phyloP scores from a whole-genome alignment of 768 basidiomycete genomes.

The Clitopilus passeckerianus region DNA sequence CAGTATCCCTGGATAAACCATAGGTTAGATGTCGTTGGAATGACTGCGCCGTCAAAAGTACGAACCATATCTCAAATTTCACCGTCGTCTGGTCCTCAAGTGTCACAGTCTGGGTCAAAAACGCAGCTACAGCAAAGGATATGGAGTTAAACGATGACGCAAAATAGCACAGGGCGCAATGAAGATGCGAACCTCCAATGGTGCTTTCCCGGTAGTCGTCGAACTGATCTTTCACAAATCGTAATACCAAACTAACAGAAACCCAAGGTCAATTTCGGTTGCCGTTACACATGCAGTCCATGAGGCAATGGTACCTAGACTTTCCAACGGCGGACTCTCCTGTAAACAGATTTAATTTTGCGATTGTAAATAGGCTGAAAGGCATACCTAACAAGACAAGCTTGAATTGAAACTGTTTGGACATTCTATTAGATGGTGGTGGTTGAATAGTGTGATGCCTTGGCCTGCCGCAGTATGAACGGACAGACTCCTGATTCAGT shows the following conservation, averaged over 20 bases:
- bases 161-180: neutral
- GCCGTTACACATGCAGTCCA: conserved; percentile 20
- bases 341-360: conserved; percentile 25
- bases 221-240: conserved; percentile 96
- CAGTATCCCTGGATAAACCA: conserved; percentile 70
- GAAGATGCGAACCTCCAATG: conserved; percentile 65
- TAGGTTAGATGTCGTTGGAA: conserved; percentile 4
- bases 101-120: conserved; percentile 95
- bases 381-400: conserved; percentile 84
- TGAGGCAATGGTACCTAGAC: conserved; percentile 59
- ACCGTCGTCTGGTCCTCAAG: conserved; percentile 86
- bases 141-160: conserved; percentile 5
- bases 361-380: neutral
- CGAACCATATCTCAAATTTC: conserved; percentile 97
- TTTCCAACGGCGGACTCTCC: conserved; percentile 99
- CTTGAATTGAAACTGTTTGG: conserved; percentile 93
- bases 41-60: conserved; percentile 2
- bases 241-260: conserved; percentile 72
- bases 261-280: neutral
- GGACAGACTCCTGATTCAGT: conserved; percentile 8
- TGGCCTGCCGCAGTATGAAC: conserved; percentile 17
- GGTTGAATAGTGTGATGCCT: conserved; percentile 19
- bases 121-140: conserved; percentile 62
- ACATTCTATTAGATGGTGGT: conserved; percentile 47
- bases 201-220: conserved; percentile 95